These are phyloP conservation scores for Tylopilus felleus DNA, from an alignment of 768 basidiomycete species.

Conservation along the genomic window DNA sequence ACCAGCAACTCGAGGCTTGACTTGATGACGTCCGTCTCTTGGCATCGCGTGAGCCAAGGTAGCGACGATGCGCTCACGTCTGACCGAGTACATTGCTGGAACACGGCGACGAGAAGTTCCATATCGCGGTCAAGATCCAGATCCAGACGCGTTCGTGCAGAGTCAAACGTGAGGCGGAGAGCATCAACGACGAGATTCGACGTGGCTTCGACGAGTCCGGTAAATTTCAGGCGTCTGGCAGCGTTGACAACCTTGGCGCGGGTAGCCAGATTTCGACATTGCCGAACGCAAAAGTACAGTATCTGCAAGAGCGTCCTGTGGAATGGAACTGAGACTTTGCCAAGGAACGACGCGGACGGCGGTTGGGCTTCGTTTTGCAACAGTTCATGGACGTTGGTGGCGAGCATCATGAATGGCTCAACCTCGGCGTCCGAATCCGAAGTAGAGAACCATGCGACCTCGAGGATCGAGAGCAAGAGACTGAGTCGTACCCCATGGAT, in stretches of 20 bases:
- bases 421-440: slow-evolving; percentile 53
- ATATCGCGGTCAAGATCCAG: slow-evolving; percentile 75
- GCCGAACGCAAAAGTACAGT: slow-evolving; percentile 71
- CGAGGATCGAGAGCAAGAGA: slow-evolving; percentile 72
- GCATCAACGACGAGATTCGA: slow-evolving; percentile 68
- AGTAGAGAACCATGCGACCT: slow-evolving; percentile 72
- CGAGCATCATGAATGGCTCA: slow-evolving; percentile 57
- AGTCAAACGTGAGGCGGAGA: slow-evolving; percentile 59
- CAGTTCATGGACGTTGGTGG: slow-evolving; percentile 59
- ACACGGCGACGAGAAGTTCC: slow-evolving; percentile 77
- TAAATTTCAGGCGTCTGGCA: slow-evolving; percentile 58
- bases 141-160: slow-evolving; percentile 55
- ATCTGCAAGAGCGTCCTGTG: slow-evolving; percentile 80
- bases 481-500: slow-evolving; percentile 75
- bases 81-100: slow-evolving; percentile 70
- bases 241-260: slow-evolving; percentile 52
- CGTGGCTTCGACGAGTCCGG: slow-evolving; percentile 57
- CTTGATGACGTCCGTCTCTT: slow-evolving; percentile 76
- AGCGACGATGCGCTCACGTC: slow-evolving; percentile 68
- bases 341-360: slow-evolving; percentile 69
- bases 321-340: slow-evolving; percentile 61
- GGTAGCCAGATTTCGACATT: slow-evolving; percentile 49
- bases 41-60: slow-evolving; percentile 75
- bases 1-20: slow-evolving; percentile 71
- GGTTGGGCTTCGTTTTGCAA: slow-evolving; percentile 72